Percentiles rank a stretch among this genome's conserved stretches.
These are phyloP conservation scores for Huntiella abstrusa DNA, from an alignment of 2,329 filamentous ascomycete species.

Conservation along the genomic window DNA sequence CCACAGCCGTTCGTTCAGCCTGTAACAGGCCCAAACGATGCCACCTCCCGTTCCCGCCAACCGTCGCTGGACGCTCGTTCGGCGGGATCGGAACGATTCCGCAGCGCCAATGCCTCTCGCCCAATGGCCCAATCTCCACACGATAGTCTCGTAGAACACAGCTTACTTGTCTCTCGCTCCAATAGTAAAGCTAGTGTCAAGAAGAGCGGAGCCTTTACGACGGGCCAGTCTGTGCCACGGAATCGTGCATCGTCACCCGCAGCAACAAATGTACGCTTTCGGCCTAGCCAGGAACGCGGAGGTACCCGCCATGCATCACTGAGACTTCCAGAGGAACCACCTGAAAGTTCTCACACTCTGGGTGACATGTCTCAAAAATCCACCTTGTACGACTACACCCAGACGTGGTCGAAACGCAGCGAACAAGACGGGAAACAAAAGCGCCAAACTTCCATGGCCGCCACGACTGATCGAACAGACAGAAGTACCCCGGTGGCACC, in stretches of 20 bases:
- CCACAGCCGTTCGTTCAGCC: slow-evolving; percentile 11
- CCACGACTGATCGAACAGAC: no score
- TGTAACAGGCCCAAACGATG: background rate
- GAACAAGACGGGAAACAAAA: no score
- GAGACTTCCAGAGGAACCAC: no score
- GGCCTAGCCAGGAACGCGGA: no score
- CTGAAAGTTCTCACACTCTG: no score
- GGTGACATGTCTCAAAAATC: no score
- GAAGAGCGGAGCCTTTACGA: background rate
- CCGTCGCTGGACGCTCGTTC: background rate
- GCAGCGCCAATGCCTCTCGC: background rate
- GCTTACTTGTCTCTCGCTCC: slow-evolving; percentile 3
- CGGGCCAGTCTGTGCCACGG: background rate
- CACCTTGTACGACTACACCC: no score
- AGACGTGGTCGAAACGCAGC: no score
- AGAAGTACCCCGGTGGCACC: no score
- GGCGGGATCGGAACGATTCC: background rate
- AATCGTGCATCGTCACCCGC: background rate
- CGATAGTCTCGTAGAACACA: slow-evolving; percentile 12
- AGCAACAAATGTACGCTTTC: background rate
- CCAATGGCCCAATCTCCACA: slow-evolving; percentile 7
- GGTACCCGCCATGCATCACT: no score
- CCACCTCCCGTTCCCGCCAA: background rate
- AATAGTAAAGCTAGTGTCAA: slow-evolving; percentile 7
- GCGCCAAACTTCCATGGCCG: no score